These are phyloP conservation scores for Climacium dendroides DNA, from an alignment of 225 moss, liverwort and hornwort species.

Conservation along the genomic window DNA sequence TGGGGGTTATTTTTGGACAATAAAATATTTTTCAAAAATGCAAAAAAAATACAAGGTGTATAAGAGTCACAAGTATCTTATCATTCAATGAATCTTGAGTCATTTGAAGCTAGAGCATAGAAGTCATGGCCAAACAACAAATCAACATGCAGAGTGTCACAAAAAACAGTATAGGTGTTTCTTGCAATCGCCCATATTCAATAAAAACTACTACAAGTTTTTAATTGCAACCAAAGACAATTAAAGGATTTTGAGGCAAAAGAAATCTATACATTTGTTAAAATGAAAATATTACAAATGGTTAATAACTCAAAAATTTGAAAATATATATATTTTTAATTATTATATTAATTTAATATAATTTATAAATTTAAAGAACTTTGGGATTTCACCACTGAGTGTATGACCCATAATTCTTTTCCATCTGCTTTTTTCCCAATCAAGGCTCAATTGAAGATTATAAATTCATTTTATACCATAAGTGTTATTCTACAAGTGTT, in stretches of 20 bases:
- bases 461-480: not conserved
- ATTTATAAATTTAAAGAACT: not conserved
- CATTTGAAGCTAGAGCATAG: too few species aligned
- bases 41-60: too few species aligned
- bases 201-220: not conserved
- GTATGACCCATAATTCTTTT: not conserved
- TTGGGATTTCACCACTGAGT: not conserved
- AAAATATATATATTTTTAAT: too few species aligned
- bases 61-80: too few species aligned
- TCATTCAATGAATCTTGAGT: too few species aligned
- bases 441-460: not conserved
- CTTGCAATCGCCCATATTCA: not conserved
- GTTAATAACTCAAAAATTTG: not conserved
- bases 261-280: not conserved
- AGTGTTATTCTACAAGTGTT: not conserved
- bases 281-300: not conserved
- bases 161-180: too few species aligned
- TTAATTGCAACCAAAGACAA: not conserved
- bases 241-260: accelerated
- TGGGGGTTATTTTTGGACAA: too few species aligned
- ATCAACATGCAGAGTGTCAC: too few species aligned
- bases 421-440: not conserved
- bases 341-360: too few species aligned
- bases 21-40: too few species aligned
- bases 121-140: too few species aligned